phyloP scores from a whole-genome alignment of 768 basidiomycete genomes.

The Lactifluus subvellereus region DNA sequence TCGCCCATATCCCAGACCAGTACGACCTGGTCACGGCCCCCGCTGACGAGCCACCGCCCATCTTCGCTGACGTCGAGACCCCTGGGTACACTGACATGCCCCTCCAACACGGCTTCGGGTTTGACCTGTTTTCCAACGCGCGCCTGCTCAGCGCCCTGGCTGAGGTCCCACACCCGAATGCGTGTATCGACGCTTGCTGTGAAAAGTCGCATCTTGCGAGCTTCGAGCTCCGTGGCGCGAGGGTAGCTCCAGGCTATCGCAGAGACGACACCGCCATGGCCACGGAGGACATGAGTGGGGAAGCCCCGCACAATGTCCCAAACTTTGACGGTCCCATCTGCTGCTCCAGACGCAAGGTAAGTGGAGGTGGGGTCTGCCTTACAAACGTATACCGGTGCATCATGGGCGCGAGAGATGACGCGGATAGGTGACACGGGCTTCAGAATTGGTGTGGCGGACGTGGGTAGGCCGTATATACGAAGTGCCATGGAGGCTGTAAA shows the following conservation, averaged over 20 bases:
- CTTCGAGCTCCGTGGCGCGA: constrained; percentile 36
- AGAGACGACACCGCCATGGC: constrained; percentile 96
- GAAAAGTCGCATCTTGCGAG: constrained; percentile 67
- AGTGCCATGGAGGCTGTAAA: constrained; percentile 80
- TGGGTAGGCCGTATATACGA: constrained; percentile 76
- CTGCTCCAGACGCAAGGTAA: constrained; percentile 91
- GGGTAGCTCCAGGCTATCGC: constrained; percentile 84
- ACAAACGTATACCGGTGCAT: constrained; percentile 90
- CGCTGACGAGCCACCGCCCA: constrained; percentile 86
- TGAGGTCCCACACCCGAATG: constrained; percentile 88
- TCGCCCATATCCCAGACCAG: constrained; percentile 79
- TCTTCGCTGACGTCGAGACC: constrained; percentile 81
- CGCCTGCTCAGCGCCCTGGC: constrained; percentile 44
- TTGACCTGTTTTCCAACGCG: constrained; percentile 51
- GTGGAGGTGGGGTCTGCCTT: constrained; percentile 79
- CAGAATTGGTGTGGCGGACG: constrained; percentile 35
- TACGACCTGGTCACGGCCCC: constrained; percentile 89
- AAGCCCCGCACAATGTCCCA: constrained; percentile 88
- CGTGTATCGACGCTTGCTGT: constrained; percentile 91
- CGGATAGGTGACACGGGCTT: constrained; percentile 64
- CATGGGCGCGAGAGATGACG: constrained; percentile 78
- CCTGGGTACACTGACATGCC: constrained; percentile 91
- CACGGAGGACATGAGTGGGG: constrained; percentile 91
- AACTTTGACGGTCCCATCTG: constrained; percentile 95
- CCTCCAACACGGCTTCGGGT: constrained; percentile 81